These are phyloP conservation scores for Helotiales sp. DNA, from an alignment of 2,329 filamentous ascomycete genomes.

Conservation along the genomic window DNA sequence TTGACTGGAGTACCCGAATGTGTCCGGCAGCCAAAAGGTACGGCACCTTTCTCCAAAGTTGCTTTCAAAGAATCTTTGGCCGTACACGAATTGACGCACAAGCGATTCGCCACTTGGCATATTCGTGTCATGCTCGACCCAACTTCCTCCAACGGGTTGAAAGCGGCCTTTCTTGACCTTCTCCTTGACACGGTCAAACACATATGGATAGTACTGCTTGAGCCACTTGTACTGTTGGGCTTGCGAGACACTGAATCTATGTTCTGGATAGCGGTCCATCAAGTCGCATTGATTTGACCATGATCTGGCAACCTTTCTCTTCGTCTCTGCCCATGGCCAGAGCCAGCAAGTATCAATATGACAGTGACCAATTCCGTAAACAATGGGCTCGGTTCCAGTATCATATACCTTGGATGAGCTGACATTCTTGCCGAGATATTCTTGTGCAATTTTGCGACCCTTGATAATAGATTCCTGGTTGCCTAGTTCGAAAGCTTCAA, in stretches of 20 bases:
- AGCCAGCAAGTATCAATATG: conserved; percentile 99
- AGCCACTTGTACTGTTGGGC: conserved; percentile 99
- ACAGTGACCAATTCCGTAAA: conserved; percentile 92
- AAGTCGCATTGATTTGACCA: conserved; percentile 97
- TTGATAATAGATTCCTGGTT: conserved; percentile 78
- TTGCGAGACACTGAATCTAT: conserved; percentile 89
- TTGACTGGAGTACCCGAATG: conserved; percentile 95
- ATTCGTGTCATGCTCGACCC: conserved; percentile 99
- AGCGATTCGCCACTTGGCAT: conserved; percentile 95
- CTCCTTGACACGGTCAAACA: conserved; percentile 86
- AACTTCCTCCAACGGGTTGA: conserved; percentile 94
- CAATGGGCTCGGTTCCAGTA: conserved; percentile 72
- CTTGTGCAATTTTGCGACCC: conserved; percentile 80
- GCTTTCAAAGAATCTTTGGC: conserved; percentile 92
- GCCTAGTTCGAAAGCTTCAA: conserved; percentile 85
- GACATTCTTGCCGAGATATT: conserved; percentile 81
- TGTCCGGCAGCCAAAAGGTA: conserved; percentile 98
- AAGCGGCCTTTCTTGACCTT: conserved; percentile 92
- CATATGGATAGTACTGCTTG: conserved; percentile 83
- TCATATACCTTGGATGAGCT: conserved; percentile 87
- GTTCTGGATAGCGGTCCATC: conserved; percentile 93
- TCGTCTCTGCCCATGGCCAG: conserved; percentile 98
- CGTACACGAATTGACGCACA: conserved; percentile 92
- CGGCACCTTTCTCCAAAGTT: conserved; percentile 86
- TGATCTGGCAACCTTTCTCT: conserved; percentile 91